phyloP scores from a whole-genome alignment of 139 green algal species.

The Auxenochlorella pyrenoidosa region DNA sequence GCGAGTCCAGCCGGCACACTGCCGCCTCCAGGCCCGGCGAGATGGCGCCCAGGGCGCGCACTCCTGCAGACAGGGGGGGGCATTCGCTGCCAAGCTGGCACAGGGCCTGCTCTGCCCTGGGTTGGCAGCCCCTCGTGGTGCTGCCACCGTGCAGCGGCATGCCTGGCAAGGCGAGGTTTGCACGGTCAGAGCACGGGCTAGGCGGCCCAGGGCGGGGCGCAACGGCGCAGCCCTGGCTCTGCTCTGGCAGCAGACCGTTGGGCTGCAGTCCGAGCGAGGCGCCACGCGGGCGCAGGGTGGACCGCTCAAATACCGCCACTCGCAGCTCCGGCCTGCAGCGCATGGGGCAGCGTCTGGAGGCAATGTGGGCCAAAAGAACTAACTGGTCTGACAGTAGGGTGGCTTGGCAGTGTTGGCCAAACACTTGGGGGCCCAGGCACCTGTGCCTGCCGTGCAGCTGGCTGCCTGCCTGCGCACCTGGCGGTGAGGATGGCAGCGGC shows the following conservation, averaged over 20 bases:
- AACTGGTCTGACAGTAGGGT: too few species aligned
- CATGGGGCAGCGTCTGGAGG: too few species aligned
- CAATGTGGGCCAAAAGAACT: not conserved
- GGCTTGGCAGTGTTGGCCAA: too few species aligned
- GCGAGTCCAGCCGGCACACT: not conserved
- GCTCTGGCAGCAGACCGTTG: not conserved
- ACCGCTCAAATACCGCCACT: slow-evolving; percentile 20
- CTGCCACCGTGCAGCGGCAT: too few species aligned
- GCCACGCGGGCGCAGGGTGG: not conserved
- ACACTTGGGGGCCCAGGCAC: not conserved
- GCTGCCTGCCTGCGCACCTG: not conserved
- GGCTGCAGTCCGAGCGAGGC: slow-evolving; percentile 4
- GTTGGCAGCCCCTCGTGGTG: too few species aligned
- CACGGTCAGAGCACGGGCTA: too few species aligned
- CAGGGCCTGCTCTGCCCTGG: too few species aligned
- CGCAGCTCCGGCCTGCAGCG: not conserved
- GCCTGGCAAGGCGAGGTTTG: too few species aligned
- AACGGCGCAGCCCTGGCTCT: too few species aligned
- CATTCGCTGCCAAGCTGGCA: too few species aligned
- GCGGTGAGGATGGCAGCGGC: slow-evolving; percentile 7
- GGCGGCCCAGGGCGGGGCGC: too few species aligned
- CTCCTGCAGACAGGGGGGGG: not conserved
- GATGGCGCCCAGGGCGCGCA: slow-evolving; percentile 19
- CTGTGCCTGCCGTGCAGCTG: too few species aligned
- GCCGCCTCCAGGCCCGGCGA: not conserved